phyloP scores from a whole-genome alignment of 345 rosid genomes.

The Lumnitzera littorea region DNA sequence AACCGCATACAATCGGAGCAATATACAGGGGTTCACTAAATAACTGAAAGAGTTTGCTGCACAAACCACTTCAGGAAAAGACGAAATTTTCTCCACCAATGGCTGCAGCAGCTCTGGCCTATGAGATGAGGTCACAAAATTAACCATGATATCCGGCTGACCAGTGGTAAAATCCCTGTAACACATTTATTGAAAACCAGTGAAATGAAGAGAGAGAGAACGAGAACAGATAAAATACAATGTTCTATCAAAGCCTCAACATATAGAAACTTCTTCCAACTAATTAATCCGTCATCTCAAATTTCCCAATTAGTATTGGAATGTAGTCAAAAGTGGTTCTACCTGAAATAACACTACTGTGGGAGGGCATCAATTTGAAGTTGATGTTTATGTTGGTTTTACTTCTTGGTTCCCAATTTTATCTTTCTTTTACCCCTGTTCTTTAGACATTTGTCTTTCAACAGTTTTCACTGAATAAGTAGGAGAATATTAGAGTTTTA shows the following conservation, averaged over 20 bases:
- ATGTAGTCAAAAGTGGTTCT: too few species aligned
- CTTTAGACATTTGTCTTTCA: too few species aligned
- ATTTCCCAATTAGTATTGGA: too few species aligned
- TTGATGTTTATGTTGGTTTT: too few species aligned
- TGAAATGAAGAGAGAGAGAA: constrained; percentile 1
- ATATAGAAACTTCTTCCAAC: too few species aligned
- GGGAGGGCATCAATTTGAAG: too few species aligned
- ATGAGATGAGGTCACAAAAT: constrained; percentile 82
- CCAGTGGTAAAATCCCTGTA: constrained; percentile 62
- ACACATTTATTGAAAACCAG: constrained; percentile 14
- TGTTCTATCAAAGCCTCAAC: not conserved
- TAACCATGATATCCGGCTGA: constrained; percentile 76
- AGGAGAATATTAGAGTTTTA: too few species aligned
- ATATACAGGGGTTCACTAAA: not conserved
- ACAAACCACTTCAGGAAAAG: constrained; percentile 85
- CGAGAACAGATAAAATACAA: not conserved
- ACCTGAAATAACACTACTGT: too few species aligned
- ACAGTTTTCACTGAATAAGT: too few species aligned
- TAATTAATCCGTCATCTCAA: too few species aligned
- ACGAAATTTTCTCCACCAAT: constrained; percentile 61
- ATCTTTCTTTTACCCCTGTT: too few species aligned
- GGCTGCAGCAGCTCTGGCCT: constrained; percentile 82
- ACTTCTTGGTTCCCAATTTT: too few species aligned
- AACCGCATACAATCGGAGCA: not conserved
- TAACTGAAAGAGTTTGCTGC: constrained; percentile 8